phyloP scores from a whole-genome alignment of 768 basidiomycete species.

The Boletus tylopilopsis region DNA sequence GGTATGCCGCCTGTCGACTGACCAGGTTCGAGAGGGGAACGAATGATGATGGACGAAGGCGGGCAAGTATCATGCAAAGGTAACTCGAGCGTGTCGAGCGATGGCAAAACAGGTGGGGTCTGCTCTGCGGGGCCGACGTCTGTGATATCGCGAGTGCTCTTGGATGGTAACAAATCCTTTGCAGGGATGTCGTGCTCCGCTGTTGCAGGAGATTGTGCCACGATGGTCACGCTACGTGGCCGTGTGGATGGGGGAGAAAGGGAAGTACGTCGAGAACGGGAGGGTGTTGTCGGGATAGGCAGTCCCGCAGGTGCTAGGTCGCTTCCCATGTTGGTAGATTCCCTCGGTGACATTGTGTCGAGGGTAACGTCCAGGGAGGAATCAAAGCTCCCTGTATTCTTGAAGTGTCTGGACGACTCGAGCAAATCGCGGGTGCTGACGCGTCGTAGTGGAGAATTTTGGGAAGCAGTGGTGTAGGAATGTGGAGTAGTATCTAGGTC shows the following conservation, averaged over 20 bases:
- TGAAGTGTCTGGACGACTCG: constrained; percentile 14
- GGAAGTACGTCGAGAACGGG: constrained; percentile 18
- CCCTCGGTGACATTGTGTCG: constrained; percentile 7
- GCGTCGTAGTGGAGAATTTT: constrained; percentile 11
- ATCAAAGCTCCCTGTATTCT: constrained; percentile 5
- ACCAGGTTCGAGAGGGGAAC: constrained; percentile 12
- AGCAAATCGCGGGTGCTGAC: constrained; percentile 23
- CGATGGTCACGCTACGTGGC: constrained; percentile 13
- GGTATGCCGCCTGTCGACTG: not conserved
- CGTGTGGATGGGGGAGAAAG: constrained; percentile 14
- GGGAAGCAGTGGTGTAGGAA: constrained; percentile 1
- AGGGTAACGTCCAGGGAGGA: constrained; percentile 1
- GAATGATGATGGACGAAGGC: constrained; percentile 22
- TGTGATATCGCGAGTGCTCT: not conserved
- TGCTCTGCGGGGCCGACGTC: not conserved
- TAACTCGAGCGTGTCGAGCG: constrained; percentile 14
- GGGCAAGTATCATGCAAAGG: constrained; percentile 10
- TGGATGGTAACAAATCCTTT: not conserved
- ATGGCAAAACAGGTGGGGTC: constrained; percentile 2
- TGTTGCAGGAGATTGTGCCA: constrained; percentile 3
- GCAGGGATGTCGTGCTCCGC: constrained; percentile 1
- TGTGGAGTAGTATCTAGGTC: constrained; percentile 10
- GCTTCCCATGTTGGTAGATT: constrained; percentile 2
- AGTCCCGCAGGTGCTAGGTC: constrained; percentile 4
- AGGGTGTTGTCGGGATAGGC: constrained; percentile 16